Conservation (phyloP, 1,139 yeast genomes). For the Candida sp. region DNA sequence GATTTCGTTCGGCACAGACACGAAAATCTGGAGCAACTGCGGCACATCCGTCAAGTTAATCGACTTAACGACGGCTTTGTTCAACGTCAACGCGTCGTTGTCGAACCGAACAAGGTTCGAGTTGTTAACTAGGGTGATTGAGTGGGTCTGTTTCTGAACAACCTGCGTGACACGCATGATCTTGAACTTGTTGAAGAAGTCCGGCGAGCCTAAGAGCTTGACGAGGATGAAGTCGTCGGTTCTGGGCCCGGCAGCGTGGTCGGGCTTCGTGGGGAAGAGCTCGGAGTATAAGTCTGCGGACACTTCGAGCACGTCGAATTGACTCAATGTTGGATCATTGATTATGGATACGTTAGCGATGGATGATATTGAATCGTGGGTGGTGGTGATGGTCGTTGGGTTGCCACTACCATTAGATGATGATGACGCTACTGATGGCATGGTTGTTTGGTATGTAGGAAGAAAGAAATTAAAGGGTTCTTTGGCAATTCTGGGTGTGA, state of each 20-base stretch:
- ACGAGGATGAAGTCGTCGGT: constrained; percentile 30
- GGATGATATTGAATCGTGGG: constrained; percentile 16
- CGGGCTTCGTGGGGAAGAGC: constrained; percentile 29
- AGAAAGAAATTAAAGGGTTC: background rate
- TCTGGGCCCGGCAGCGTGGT: constrained; percentile 4
- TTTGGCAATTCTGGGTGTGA: background rate
- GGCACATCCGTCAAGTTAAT: constrained; percentile 32
- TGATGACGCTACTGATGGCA: constrained; percentile 15
- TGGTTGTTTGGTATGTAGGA: background rate
- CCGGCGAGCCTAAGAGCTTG: constrained; percentile 51
- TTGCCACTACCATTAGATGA: background rate
- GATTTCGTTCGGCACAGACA: constrained; percentile 50
- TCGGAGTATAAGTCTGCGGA: constrained; percentile 38
- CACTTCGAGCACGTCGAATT: constrained; percentile 34
- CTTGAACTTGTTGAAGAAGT: constrained; percentile 36
- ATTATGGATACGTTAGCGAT: constrained; percentile 35
- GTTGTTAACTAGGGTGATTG: constrained; percentile 43
- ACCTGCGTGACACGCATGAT: constrained; percentile 41
- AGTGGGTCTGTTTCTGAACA: constrained; percentile 22
- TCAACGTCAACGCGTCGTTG: constrained; percentile 35
- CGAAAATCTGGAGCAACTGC: constrained; percentile 32
- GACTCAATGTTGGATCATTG: constrained; percentile 31
- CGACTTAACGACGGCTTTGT: constrained; percentile 34
- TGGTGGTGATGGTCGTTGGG: no score
- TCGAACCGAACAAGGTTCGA: constrained; percentile 36